These are phyloP conservation scores for Phlyctochytrium arcticum DNA, from an alignment of 192 early-diverging fungal genomes.

Conservation along the genomic window DNA sequence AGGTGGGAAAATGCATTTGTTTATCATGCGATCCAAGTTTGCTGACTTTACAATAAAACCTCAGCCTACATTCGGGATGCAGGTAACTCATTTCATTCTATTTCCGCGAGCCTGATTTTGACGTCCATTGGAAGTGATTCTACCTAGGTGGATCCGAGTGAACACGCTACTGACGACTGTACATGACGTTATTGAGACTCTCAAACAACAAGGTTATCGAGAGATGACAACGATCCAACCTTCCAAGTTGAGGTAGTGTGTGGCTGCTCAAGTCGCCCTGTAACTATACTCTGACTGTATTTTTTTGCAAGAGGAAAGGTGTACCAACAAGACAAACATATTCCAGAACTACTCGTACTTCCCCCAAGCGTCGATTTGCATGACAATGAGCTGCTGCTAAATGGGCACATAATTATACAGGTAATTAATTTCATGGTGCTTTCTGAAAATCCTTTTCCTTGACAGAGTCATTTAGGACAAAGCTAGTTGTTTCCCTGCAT, in stretches of 20 bases:
- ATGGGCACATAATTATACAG: constrained; percentile 84
- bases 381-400: constrained; percentile 65
- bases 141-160: constrained; percentile 85
- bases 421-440: constrained; percentile 21
- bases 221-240: constrained; percentile 24
- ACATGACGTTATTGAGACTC: constrained; percentile 59
- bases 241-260: too few relatives aligned
- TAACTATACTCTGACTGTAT: too few relatives aligned
- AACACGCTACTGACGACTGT: constrained; percentile 76
- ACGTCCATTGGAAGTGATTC: constrained; percentile 38
- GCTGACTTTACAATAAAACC: too few relatives aligned
- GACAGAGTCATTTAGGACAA: constrained; percentile 81
- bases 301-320: background rate
- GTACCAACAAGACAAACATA: constrained; percentile 61
- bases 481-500: constrained; percentile 91
- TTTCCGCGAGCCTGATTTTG: background rate
- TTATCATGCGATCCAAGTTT: too few relatives aligned
- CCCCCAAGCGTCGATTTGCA: constrained; percentile 88
- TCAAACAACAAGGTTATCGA: constrained; percentile 55
- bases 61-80: background rate
- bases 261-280: too few relatives aligned
- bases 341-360: constrained; percentile 80
- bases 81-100: background rate
- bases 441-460: too few relatives aligned
- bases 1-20: constrained; percentile 33